Evolutionary conservation across 2,329 filamentous ascomycete species (phyloP).

Genomic region (Cladophialophora immunda): DNA sequence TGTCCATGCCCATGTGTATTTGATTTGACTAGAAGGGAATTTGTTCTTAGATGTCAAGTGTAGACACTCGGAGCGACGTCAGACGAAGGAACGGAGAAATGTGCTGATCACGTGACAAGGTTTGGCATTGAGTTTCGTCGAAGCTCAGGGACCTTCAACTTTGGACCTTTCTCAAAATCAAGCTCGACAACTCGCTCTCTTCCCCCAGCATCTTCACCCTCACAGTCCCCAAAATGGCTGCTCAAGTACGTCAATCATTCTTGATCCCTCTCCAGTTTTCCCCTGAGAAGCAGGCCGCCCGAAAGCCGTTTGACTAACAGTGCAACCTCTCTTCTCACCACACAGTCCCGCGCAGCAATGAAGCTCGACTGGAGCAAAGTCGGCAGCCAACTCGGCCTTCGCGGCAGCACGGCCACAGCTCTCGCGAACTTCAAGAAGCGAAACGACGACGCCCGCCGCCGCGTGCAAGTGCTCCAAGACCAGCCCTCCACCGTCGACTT

Average conservation of each 20-base stretch:
- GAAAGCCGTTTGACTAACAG: slow-evolving; percentile 41
- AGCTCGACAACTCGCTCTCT: slow-evolving; percentile 27
- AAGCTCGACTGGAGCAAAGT: slow-evolving; percentile 99
- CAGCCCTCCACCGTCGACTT: slow-evolving; percentile 91
- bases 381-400: slow-evolving; percentile 91
- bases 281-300: neutral
- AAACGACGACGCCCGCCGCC: slow-evolving; percentile 98
- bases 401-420: slow-evolving; percentile 89
- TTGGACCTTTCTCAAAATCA: slow-evolving; percentile 14
- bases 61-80: neutral
- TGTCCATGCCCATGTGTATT: neutral
- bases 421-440: slow-evolving; percentile 99
- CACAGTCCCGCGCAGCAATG: slow-evolving; percentile 92
- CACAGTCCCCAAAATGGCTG: slow-evolving; percentile 54
- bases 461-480: slow-evolving; percentile 83
- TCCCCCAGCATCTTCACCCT: slow-evolving; percentile 20
- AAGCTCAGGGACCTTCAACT: slow-evolving; percentile 28
- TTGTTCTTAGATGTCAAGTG: neutral
- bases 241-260: slow-evolving; percentile 43
- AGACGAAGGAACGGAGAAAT: neutral
- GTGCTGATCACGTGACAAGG: slow-evolving; percentile 22
- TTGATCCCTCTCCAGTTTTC: slow-evolving; percentile 55
- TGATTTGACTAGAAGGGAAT: neutral
- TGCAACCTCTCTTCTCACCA: slow-evolving; percentile 44
- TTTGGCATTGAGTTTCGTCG: slow-evolving; percentile 19